phyloP scores from a whole-genome alignment of 2,329 filamentous ascomycete genomes.

The Penicillium sp. region DNA sequence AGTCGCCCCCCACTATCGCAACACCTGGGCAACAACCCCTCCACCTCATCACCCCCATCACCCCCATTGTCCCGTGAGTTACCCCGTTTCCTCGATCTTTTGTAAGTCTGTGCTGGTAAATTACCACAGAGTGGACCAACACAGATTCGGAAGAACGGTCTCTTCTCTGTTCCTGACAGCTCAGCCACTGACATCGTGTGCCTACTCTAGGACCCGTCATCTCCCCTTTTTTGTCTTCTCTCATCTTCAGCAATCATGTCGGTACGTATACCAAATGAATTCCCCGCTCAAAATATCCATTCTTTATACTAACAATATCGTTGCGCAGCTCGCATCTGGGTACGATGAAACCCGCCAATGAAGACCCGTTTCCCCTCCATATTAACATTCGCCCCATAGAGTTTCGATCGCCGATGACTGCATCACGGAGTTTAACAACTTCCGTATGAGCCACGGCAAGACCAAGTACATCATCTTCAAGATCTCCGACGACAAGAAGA shows the following conservation, averaged over 20 bases:
- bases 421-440: conserved; percentile 48
- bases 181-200: conserved; percentile 34
- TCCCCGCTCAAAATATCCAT: neutral
- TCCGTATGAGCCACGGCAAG: conserved; percentile 46
- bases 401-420: conserved; percentile 50
- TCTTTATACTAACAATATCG: conserved; percentile 10
- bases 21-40: conserved; percentile 37
- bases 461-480: conserved; percentile 55
- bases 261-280: conserved; percentile 23
- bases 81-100: conserved; percentile 3
- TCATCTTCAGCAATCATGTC: conserved; percentile 34
- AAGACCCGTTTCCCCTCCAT: conserved; percentile 4
- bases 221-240: conserved; percentile 18
- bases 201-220: conserved; percentile 23
- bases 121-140: neutral
- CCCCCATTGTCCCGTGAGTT: conserved; percentile 19
- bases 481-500: conserved; percentile 52
- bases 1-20: conserved; percentile 31
- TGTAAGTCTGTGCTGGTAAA: neutral
- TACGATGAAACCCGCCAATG: conserved; percentile 18
- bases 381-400: conserved; percentile 34
- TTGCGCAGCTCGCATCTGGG: conserved; percentile 37
- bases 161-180: neutral
- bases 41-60: conserved; percentile 30
- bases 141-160: neutral